phyloP scores from a whole-genome alignment of 2,329 filamentous ascomycete species.

The Aspergillus pseudoterreus region DNA sequence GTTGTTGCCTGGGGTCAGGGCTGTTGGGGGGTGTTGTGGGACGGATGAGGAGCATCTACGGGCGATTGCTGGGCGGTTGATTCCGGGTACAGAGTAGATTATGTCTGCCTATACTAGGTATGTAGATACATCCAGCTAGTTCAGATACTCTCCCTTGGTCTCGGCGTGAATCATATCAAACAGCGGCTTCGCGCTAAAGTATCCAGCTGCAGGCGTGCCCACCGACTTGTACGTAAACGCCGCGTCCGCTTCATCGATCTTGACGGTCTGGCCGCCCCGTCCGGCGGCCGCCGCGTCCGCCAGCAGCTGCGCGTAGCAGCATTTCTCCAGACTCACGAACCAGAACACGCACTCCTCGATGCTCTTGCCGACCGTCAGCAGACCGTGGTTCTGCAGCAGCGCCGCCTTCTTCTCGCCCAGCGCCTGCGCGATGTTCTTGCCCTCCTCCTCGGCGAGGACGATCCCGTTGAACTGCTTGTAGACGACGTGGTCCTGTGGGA shows the following conservation, averaged over 20 bases:
- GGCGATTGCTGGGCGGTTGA: no score
- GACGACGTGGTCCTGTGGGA: conserved; percentile 46
- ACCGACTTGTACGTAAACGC: conserved; percentile 63
- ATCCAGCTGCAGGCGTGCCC: conserved; percentile 60
- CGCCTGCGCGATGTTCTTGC: conserved; percentile 48
- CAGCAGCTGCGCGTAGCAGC: conserved; percentile 51
- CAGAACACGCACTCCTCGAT: conserved; percentile 53
- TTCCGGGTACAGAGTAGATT: no score
- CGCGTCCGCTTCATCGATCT: conserved; percentile 67
- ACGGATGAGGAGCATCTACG: no score
- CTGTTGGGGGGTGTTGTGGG: no score
- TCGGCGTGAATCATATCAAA: conserved; percentile 68
- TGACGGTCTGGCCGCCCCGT: conserved; percentile 60
- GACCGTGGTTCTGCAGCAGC: conserved; percentile 52
- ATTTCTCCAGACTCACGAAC: conserved; percentile 53
- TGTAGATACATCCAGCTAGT: background rate
- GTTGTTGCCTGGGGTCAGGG: no score
- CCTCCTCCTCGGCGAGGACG: conserved; percentile 52
- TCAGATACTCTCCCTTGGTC: conserved; percentile 53
- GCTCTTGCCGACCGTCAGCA: conserved; percentile 48
- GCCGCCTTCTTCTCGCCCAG: conserved; percentile 51
- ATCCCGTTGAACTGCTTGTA: conserved; percentile 53
- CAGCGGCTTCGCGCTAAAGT: conserved; percentile 67
- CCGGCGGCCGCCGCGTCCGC: conserved; percentile 54
- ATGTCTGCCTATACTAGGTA: no score